These are phyloP conservation scores for Pichia sp. DNA, from an alignment of 1,139 yeast species.

Conservation along the genomic window DNA sequence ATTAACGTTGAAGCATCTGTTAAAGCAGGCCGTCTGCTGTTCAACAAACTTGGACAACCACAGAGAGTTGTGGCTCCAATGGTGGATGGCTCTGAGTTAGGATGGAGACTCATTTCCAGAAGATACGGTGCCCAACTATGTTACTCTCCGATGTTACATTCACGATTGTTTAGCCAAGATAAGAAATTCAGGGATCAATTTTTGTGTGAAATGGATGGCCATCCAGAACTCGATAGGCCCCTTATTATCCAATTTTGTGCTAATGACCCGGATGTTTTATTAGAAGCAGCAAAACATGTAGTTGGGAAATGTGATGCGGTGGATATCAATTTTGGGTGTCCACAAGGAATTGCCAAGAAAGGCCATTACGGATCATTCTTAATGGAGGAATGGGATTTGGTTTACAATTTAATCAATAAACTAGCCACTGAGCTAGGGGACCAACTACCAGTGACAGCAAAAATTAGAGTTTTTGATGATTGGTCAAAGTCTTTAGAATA, in stretches of 20 bases:
- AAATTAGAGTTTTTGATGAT: constrained; percentile 85
- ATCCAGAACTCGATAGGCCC: constrained; percentile 63
- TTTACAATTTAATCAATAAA: constrained; percentile 63
- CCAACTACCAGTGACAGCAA: constrained; percentile 84
- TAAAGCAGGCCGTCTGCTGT: constrained; percentile 62
- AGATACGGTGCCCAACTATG: constrained; percentile 89
- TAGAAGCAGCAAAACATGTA: constrained; percentile 78
- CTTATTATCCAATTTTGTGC: constrained; percentile 93
- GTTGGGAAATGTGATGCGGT: constrained; percentile 90
- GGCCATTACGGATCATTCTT: constrained; percentile 94
- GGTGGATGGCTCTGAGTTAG: constrained; percentile 96
- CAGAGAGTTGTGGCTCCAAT: constrained; percentile 91
- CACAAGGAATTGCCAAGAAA: constrained; percentile 93
- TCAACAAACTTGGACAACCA: constrained; percentile 66
- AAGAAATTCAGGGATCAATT: constrained; percentile 73
- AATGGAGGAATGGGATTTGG: constrained; percentile 95
- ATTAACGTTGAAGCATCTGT: constrained; percentile 22
- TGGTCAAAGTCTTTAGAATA: constrained; percentile 78
- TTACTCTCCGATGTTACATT: constrained; percentile 97
- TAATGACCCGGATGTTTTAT: constrained; percentile 79
- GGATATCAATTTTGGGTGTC: constrained; percentile 93
- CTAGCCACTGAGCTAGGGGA: constrained; percentile 64
- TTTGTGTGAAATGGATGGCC: constrained; percentile 78
- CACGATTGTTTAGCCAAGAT: constrained; percentile 80
- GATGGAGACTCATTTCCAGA: constrained; percentile 88